Evolutionary conservation across 768 basidiomycete genomes (phyloP).

Genomic region (Lactifluus echinatus): DNA sequence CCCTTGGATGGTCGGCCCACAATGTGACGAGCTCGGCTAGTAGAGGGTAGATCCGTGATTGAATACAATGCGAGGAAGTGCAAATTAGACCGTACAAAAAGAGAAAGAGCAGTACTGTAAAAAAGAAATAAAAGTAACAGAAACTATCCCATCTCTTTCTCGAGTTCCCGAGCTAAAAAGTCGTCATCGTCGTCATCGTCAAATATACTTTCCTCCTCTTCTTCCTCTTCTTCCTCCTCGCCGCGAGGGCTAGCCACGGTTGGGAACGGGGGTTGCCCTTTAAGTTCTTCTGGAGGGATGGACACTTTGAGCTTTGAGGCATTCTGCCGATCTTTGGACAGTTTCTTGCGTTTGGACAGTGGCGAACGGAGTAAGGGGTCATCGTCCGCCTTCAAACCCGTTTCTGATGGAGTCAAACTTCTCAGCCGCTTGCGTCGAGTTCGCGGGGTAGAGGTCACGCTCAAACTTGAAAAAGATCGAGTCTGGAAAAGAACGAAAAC

Average conservation of each 20-base stretch:
- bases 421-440: constrained; percentile 60
- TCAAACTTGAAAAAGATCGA: constrained; percentile 21
- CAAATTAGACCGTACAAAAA: neutral
- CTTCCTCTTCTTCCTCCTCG: constrained; percentile 33
- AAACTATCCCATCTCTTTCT: constrained; percentile 65
- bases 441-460: constrained; percentile 34
- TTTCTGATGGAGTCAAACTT: constrained; percentile 62
- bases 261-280: constrained; percentile 3
- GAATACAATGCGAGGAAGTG: constrained; percentile 7
- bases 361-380: constrained; percentile 49
- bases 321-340: constrained; percentile 56
- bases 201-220: constrained; percentile 34
- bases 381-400: constrained; percentile 29
- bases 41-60: constrained; percentile 10
- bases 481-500: neutral
- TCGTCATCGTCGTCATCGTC: constrained; percentile 61
- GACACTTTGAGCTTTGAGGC: constrained; percentile 58
- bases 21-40: constrained; percentile 5
- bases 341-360: constrained; percentile 71
- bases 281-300: constrained; percentile 16
- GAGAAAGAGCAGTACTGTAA: neutral
- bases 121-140: constrained; percentile 3
- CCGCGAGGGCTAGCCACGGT: constrained; percentile 1
- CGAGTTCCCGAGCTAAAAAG: constrained; percentile 72
- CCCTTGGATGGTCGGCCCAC: neutral